Evolutionary conservation across 1,284 basidiomycete species (phyloP), one percentile per base, ranked within the genome.

Genomic region (Hymenochaete sp.): DNA sequence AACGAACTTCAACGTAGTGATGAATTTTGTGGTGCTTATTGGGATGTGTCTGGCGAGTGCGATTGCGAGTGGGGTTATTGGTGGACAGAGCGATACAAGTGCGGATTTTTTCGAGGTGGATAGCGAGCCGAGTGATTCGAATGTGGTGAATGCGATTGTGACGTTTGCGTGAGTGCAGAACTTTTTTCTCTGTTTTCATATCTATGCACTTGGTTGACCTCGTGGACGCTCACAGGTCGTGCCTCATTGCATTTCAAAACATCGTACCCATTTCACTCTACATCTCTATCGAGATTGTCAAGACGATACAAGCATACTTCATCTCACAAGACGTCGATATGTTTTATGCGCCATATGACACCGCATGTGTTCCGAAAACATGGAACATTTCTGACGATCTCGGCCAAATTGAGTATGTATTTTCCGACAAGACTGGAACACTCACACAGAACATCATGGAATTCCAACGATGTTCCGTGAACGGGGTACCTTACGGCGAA

Each of bases 351-450:
- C 79, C 84, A 3, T 82, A 84, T 61, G 83, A 97, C 61, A 84
- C 89, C 0, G 71, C 90, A 0, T 97, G 93, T 56, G 80, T 93
- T 3, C 92, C 93, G 33, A 98, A 98, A 67, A 95, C 91, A 10
- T 97, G 93, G 93, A 95, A 93, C 62, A 95, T 98, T 56, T 95
- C 91, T 2, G 93, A 97, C 61, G 93, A 97, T 64, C 78, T 98
- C 1, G 93, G 93, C 21, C 93, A 97, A 66, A 97, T 97, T 64
- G 93, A 96, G 68, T 98, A 97, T 63, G 74, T 97, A 56, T 97
- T 98, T 66, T 93, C 89, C 4, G 93, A 98, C 76, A 98, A 98
- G 72, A 96, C 93, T 0, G 92, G 92, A 11, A 96, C 93, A 1
- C 77, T 96, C 45, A 96, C 93, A 2, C 91, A 97, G 64, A 98